Evolutionary conservation across 1,139 yeast genomes (phyloP), one percentile per base, ranked within the genome.

Genomic region (Candida sanyaensis): DNA sequence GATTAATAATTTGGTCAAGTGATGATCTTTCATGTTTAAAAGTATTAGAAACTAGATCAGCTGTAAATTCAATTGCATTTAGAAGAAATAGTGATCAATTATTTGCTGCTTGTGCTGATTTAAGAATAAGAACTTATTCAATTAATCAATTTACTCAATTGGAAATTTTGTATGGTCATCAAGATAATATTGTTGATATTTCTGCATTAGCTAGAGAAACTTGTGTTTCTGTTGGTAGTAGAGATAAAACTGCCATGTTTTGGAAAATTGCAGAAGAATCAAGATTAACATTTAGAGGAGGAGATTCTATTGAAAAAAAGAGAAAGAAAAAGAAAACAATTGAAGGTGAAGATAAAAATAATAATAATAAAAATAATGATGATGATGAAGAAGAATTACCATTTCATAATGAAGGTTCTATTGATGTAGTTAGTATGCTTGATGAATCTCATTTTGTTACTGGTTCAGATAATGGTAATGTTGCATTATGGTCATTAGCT

Each of bases 191-290:
- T 40, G 78, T 81, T 41, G 97, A 86, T 61, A 85, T 93, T 48
- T 73, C 91, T 24, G 88, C 97, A 0, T 73, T 93, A 54, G 81
- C 83, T 13, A 83, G 84, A 65, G 98, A 93, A 63, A 83, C 97
- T 45, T 93, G 99, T 74, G 93, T 93, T 34, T 89, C 96, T 23
- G 98, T 92, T 26, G 99, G 99, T 21, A 78, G 96, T 5, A 81
- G 99, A 60, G 99, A 93, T 68, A 84, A 96, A 59, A 88, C 97
- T 1, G 97, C 95, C 13, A 87, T 95, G 85, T 75, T 89, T 59
- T 93, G 99, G 99, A 93, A 95, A 66, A 90, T 93, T 55, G 82
- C 96, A 27, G 99, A 95, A 60, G 99, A 93, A 69, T 83, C 96
- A 2, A 80, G 98, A 61, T 78, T 93, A 58, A 91, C 97, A 0